Base-by-base conservation (phyloP, 345 rosid genomes). In the Mangifera indica region DNA sequence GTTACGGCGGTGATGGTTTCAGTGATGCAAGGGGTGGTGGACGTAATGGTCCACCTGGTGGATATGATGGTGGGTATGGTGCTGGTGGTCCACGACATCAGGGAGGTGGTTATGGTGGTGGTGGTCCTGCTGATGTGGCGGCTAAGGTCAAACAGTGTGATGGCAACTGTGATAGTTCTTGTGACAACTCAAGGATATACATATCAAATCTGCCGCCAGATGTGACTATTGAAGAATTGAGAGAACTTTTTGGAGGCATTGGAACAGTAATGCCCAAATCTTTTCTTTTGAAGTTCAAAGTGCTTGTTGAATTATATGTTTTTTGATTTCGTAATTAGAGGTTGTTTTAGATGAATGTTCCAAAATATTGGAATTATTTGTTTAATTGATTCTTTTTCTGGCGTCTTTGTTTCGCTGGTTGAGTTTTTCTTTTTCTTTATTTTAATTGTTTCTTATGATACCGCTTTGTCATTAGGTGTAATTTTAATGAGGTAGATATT, bases 201-300 rank as follows among this genome's bases (percentile, higher is more conserved):
- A 91, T 96, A 77, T 91, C 99, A 71, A 96, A 93, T 81, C 83
- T 96, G 86, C 99, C 99, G 40, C 82, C 88, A 21, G 97, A 91
- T 87, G 98, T 96, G 81, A 91, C 97, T 26, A 66, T 54, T 63
- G 99, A 96, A 62, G 93, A 96, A 77, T 84, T 96, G 83, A 84
- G 80, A 71, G 97, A 91, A 22, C 95, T 96, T 78, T 96, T 96
- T 78, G 96, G 96, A 51, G 96, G 99, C 87, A 89, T 96, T 82
- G 97, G 99, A 85, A 96, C 87, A 83, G 99, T 96, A 91, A 87
- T 77, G 53, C 72, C 63, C 56, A 48, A 60, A 17, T 79, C 81
- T 63, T 76, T 74, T 62, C 73, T 70, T 58, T 67, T 76, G 57
- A 67, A 46, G 54, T 66, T 26, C 15, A 63, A 64, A 46, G 69